Percentiles rank a stretch among this genome's conserved stretches.
phyloP scores from a whole-genome alignment of 352 stramenopile genomes.

The Phytophthora lateralis region DNA sequence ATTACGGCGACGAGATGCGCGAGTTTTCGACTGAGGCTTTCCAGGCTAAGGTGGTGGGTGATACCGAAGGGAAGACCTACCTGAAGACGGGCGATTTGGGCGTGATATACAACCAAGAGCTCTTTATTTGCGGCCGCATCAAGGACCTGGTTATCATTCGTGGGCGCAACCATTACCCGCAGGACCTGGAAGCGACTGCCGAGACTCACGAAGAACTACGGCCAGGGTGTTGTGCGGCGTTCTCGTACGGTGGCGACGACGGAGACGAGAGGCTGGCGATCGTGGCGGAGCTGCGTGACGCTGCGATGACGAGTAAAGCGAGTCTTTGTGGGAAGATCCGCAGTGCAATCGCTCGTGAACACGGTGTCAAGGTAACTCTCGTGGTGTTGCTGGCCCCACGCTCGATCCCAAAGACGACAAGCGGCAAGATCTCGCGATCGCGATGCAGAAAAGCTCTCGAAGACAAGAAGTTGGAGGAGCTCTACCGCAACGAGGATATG shows the following conservation, averaged over 20 bases:
- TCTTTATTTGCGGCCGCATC: conserved; percentile 98
- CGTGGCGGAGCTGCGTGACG: conserved; percentile 76
- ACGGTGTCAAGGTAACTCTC: conserved; percentile 88
- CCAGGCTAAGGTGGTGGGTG: conserved; percentile 70
- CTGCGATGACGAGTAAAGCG: conserved; percentile 68
- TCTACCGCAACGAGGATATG: conserved; percentile 86
- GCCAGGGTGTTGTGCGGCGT: conserved; percentile 96
- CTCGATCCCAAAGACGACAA: conserved; percentile 98
- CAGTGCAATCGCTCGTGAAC: conserved; percentile 69
- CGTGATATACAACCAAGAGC: conserved; percentile 95
- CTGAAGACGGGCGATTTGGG: conserved; percentile 97
- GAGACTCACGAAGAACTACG: conserved; percentile 85
- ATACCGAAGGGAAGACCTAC: conserved; percentile 59
- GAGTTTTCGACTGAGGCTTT: conserved; percentile 90
- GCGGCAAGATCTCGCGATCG: conserved; percentile 97
- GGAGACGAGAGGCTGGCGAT: conserved; percentile 78
- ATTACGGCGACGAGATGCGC: conserved; percentile 86
- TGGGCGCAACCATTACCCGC: conserved; percentile 99
- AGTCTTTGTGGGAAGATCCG: conserved; percentile 80
- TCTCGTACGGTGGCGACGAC: conserved; percentile 71
- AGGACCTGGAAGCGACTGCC: conserved; percentile 97
- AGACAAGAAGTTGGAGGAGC: conserved; percentile 59
- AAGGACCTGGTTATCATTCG: conserved; percentile 99
- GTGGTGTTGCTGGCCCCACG: conserved; percentile 92
- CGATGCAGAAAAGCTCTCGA: conserved; percentile 80